Percentiles rank a stretch among this genome's conserved stretches.
phyloP scores from a whole-genome alignment of 306 rosid species.

The Herpetospermum pedunculosum region DNA sequence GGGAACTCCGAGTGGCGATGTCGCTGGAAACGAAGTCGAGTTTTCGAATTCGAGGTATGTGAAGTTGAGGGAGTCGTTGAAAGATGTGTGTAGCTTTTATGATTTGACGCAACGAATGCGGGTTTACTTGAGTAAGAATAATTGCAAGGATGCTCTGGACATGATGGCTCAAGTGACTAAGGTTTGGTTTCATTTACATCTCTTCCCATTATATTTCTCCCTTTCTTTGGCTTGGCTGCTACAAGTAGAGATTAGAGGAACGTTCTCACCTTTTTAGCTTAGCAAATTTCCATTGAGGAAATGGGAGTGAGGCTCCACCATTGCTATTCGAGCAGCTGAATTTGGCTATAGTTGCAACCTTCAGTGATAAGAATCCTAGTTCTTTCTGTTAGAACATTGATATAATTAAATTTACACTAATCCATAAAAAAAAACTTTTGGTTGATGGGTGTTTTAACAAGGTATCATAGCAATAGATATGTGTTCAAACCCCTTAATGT shows the following conservation, averaged over 20 bases:
- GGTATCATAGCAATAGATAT: too few relatives aligned
- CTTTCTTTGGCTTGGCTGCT: constrained; percentile 2
- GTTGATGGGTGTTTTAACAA: too few relatives aligned
- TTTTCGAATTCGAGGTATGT: constrained; percentile 31
- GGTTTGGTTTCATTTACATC: constrained; percentile 35
- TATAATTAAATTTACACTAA: too few relatives aligned
- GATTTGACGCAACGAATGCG: constrained; percentile 70
- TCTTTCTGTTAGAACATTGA: too few relatives aligned
- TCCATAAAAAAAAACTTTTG: too few relatives aligned
- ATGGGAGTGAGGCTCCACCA: background rate
- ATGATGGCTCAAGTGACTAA: constrained; percentile 54
- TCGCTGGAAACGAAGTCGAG: constrained; percentile 13
- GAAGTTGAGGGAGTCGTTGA: constrained; percentile 40
- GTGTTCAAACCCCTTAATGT: too few relatives aligned
- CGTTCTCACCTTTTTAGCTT: background rate
- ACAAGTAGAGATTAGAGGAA: background rate
- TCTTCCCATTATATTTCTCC: background rate
- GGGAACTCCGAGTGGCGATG: constrained; percentile 10
- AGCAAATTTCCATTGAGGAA: background rate
- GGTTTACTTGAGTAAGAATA: constrained; percentile 43
- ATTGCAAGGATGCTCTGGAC: constrained; percentile 51
- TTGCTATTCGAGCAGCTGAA: background rate
- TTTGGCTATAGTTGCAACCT: background rate
- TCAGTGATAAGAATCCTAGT: background rate
- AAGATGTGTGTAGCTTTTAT: constrained; percentile 69